A percentile compares a stretch with the other conserved stretches of the same genome.
phyloP scores from a whole-genome alignment of 768 basidiomycete genomes.

The Suillus alpinus region DNA sequence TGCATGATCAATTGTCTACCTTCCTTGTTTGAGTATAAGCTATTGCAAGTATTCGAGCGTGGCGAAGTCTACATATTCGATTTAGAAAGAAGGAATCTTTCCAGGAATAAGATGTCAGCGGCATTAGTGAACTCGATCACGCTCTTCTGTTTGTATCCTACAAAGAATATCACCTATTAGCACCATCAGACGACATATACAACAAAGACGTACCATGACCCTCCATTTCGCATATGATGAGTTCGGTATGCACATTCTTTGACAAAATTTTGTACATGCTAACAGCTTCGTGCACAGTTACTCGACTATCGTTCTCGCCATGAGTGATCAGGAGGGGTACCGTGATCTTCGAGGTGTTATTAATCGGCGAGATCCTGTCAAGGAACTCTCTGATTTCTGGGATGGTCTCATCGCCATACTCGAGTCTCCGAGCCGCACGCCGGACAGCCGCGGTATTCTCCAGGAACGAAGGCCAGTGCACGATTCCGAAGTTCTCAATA shows the following conservation, averaged over 20 bases:
- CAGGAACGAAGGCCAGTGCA: slow-evolving; percentile 40
- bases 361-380: slow-evolving; percentile 39
- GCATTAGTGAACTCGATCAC: slow-evolving; percentile 43
- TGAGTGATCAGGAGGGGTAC: slow-evolving; percentile 40
- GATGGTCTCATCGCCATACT: slow-evolving; percentile 41
- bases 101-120: slow-evolving; percentile 36
- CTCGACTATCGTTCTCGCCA: slow-evolving; percentile 39
- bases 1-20: not conserved
- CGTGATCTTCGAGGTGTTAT: slow-evolving; percentile 33
- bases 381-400: slow-evolving; percentile 36
- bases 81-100: slow-evolving; percentile 30
- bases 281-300: slow-evolving; percentile 38
- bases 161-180: slow-evolving; percentile 7
- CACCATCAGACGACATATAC: not conserved
- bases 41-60: not conserved
- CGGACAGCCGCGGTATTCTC: slow-evolving; percentile 38
- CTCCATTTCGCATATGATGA: slow-evolving; percentile 40
- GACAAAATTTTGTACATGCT: slow-evolving; percentile 35
- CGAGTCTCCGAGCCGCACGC: slow-evolving; percentile 33
- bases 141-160: slow-evolving; percentile 43
- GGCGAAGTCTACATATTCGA: slow-evolving; percentile 3
- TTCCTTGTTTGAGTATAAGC: not conserved
- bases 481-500: slow-evolving; percentile 39
- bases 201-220: slow-evolving; percentile 36
- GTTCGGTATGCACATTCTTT: slow-evolving; percentile 29